Evolutionary conservation across 2,329 filamentous ascomycete species (phyloP).

Genomic region (Colletotrichum higginsianum): DNA sequence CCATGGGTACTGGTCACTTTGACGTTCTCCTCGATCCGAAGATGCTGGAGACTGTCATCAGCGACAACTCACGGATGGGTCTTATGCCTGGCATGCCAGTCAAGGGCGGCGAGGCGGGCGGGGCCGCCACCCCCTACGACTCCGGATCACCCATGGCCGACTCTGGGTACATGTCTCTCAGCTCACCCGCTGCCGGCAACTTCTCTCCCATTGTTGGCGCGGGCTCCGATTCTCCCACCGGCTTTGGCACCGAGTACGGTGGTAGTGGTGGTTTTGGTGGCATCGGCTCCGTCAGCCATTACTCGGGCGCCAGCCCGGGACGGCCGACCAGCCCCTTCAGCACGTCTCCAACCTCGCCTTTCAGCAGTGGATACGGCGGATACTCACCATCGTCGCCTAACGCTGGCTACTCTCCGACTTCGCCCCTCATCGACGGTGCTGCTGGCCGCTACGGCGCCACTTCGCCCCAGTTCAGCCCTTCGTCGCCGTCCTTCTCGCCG

Average conservation of each 20-base stretch:
- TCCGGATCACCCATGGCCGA: conserved; percentile 85
- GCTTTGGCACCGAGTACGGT: conserved; percentile 75
- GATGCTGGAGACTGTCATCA: conserved; percentile 96
- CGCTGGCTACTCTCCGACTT: conserved; percentile 83
- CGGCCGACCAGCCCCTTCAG: conserved; percentile 81
- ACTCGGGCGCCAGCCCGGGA: conserved; percentile 73
- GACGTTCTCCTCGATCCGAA: conserved; percentile 93
- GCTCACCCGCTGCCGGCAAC: conserved; percentile 71
- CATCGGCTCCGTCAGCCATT: conserved; percentile 73
- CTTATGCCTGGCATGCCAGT: conserved; percentile 84
- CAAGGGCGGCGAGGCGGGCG: conserved; percentile 82
- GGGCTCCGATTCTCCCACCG: conserved; percentile 79
- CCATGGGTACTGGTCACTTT: conserved; percentile 97
- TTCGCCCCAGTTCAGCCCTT: conserved; percentile 75
- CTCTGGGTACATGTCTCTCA: conserved; percentile 75
- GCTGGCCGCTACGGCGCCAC: conserved; percentile 65
- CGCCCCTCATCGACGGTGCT: conserved; percentile 72
- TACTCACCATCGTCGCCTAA: conserved; percentile 86
- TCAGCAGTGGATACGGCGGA: conserved; percentile 69
- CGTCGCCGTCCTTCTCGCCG: conserved; percentile 75
- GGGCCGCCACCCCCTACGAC: conserved; percentile 95
- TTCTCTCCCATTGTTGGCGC: conserved; percentile 85
- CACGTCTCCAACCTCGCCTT: conserved; percentile 76
- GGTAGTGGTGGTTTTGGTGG: conserved; percentile 62
- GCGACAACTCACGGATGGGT: conserved; percentile 89